phyloP scores from a whole-genome alignment of 164 flowering plant genomes.

The Magnolia officinalis region DNA sequence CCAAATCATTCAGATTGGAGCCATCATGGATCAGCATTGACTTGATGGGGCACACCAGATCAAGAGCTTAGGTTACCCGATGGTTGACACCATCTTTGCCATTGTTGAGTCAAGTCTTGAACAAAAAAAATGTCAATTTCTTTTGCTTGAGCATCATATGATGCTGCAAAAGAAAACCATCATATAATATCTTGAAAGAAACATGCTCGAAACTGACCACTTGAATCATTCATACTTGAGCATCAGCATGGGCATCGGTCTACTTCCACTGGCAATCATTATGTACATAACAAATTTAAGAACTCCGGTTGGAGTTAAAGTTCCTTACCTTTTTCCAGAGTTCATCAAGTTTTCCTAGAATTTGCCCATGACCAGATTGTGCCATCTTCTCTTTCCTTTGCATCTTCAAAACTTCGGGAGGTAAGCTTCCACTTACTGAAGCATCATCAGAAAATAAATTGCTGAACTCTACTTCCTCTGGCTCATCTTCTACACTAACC shows the following conservation, averaged over 20 bases:
- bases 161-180: too few species aligned
- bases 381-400: slow-evolving; percentile 60
- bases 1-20: too few species aligned
- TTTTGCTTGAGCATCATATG: too few species aligned
- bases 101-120: too few species aligned
- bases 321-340: slow-evolving; percentile 78
- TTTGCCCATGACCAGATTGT: slow-evolving; percentile 37
- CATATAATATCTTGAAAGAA: too few species aligned
- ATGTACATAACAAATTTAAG: not conserved
- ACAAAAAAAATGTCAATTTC: too few species aligned
- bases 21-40: too few species aligned
- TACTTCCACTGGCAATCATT: not conserved
- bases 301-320: not conserved
- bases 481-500: slow-evolving; percentile 29
- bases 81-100: too few species aligned
- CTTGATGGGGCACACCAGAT: too few species aligned
- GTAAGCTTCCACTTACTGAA: slow-evolving; percentile 27
- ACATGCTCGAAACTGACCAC: not conserved
- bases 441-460: slow-evolving; percentile 60
- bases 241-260: not conserved
- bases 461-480: slow-evolving; percentile 60
- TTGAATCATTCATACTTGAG: not conserved
- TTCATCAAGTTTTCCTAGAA: slow-evolving; percentile 58
- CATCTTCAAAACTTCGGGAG: slow-evolving; percentile 40
- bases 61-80: too few species aligned